phyloP scores from a whole-genome alignment of 768 basidiomycete genomes.

The Rhizopogon sp. region DNA sequence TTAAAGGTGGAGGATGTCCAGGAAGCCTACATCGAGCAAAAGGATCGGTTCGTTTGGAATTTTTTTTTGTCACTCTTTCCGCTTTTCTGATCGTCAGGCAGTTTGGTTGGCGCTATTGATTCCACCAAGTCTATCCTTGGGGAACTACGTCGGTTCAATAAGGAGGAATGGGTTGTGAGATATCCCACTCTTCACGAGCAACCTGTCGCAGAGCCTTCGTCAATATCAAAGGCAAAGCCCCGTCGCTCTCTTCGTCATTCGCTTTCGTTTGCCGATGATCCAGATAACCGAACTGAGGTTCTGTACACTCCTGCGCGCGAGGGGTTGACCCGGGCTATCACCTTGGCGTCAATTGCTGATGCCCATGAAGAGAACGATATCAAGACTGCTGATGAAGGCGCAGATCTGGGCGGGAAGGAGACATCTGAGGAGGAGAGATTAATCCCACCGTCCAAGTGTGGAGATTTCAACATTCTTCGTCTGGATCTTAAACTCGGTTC shows the following conservation, averaged over 20 bases:
- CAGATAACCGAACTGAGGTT: conserved; percentile 60
- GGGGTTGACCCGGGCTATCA: conserved; percentile 53
- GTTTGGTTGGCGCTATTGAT: conserved; percentile 75
- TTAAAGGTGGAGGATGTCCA: conserved; percentile 68
- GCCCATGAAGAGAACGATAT: conserved; percentile 28
- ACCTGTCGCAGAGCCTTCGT: conserved; percentile 19
- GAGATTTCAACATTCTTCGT: conserved; percentile 83
- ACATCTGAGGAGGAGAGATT: conserved; percentile 29
- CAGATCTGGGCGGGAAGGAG: conserved; percentile 18
- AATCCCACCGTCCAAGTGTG: conserved; percentile 34
- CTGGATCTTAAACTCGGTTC: conserved; percentile 91
- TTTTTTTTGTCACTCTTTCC: neutral
- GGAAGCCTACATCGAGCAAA: conserved; percentile 69
- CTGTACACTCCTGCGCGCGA: conserved; percentile 45
- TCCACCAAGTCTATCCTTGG: conserved; percentile 61
- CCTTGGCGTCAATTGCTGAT: conserved; percentile 49
- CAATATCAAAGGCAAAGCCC: conserved; percentile 21
- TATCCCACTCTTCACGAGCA: conserved; percentile 74
- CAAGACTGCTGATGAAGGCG: conserved; percentile 15
- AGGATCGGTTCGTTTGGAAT: conserved; percentile 55
- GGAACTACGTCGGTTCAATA: conserved; percentile 77
- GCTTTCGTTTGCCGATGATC: conserved; percentile 84
- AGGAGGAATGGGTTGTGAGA: conserved; percentile 80
- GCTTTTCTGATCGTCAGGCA: conserved; percentile 24
- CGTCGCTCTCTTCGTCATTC: conserved; percentile 56